A percentile compares a stretch with the other conserved stretches of the same genome.
Evolutionary conservation across 2,329 filamentous ascomycete species (phyloP).

Genomic region (Cordyceps tenuipes): DNA sequence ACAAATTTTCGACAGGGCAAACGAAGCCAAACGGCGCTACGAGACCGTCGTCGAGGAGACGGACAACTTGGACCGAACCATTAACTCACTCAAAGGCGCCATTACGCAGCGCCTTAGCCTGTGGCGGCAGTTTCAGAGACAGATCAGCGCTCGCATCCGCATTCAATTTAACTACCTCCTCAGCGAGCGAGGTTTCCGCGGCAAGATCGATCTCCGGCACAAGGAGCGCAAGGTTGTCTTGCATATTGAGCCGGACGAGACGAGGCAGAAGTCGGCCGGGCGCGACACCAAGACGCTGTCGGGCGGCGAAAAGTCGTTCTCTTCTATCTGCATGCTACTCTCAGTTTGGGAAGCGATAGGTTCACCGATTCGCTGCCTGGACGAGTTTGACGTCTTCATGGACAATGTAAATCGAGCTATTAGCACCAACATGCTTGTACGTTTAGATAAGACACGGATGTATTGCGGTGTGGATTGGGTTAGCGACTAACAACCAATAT

Average conservation of each 20-base stretch:
- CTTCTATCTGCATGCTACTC: slow-evolving; percentile 86
- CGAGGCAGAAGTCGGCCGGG: slow-evolving; percentile 58
- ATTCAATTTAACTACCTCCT: slow-evolving; percentile 83
- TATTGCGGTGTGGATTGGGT: neutral
- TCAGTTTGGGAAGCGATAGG: slow-evolving; percentile 98
- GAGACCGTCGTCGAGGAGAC: slow-evolving; percentile 36
- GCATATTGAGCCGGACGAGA: slow-evolving; percentile 63
- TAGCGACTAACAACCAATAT: neutral
- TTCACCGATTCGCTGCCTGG: slow-evolving; percentile 84
- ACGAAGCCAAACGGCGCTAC: slow-evolving; percentile 32
- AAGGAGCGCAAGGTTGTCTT: slow-evolving; percentile 65
- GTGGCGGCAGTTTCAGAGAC: slow-evolving; percentile 73
- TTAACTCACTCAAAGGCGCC: slow-evolving; percentile 44
- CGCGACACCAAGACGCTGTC: slow-evolving; percentile 87
- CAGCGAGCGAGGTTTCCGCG: slow-evolving; percentile 81
- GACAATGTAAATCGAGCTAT: slow-evolving; percentile 91
- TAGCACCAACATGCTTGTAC: slow-evolving; percentile 86
- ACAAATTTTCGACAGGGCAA: slow-evolving; percentile 48
- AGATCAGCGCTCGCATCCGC: slow-evolving; percentile 78
- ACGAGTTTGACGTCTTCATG: slow-evolving; percentile 99
- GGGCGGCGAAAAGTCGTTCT: slow-evolving; percentile 96
- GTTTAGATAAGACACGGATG: slow-evolving; percentile 23
- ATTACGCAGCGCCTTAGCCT: slow-evolving; percentile 62
- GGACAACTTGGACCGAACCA: slow-evolving; percentile 31
- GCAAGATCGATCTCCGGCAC: slow-evolving; percentile 73